Conservation (phyloP, 2,329 filamentous ascomycete species). For the Aphanoascus verrucosus region DNA sequence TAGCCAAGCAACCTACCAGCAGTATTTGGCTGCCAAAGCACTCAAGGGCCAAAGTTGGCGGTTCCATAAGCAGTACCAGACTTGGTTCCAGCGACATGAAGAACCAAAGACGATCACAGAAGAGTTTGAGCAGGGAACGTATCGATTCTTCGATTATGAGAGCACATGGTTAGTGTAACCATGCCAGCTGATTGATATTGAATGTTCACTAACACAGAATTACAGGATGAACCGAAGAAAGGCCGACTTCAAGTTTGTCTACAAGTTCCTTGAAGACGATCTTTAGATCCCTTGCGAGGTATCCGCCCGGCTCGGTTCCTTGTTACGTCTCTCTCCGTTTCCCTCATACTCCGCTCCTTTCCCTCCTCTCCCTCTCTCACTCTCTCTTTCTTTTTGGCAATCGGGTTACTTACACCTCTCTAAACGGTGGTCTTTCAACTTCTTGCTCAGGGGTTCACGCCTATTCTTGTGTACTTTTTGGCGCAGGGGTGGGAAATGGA, state of each 20-base stretch:
- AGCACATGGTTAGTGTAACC: conserved; percentile 72
- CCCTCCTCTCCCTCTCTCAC: background rate
- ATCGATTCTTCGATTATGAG: conserved; percentile 98
- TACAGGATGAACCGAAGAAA: conserved; percentile 95
- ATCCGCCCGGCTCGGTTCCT: background rate
- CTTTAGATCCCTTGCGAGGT: conserved; percentile 40
- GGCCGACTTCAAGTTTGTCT: conserved; percentile 95
- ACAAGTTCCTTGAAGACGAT: conserved; percentile 95
- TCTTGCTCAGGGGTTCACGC: conserved; percentile 1
- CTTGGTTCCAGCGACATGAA: conserved; percentile 97
- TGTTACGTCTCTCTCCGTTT: background rate
- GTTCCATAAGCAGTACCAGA: conserved; percentile 99
- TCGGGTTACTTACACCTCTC: background rate
- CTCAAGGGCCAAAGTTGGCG: conserved; percentile 97
- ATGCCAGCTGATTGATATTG: conserved; percentile 11
- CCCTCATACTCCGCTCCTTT: background rate
- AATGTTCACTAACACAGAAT: conserved; percentile 14
- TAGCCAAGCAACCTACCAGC: conserved; percentile 88
- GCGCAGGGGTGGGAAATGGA: conserved; percentile 3
- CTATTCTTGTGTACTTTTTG: conserved; percentile 1
- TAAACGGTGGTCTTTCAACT: conserved; percentile 4
- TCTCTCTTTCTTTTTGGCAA: background rate
- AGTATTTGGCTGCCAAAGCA: conserved; percentile 91
- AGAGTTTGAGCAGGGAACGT: conserved; percentile 96
- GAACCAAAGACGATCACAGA: conserved; percentile 98